phyloP scores from a whole-genome alignment of 2,329 filamentous ascomycete species.

The Ramichloridium luteum region DNA sequence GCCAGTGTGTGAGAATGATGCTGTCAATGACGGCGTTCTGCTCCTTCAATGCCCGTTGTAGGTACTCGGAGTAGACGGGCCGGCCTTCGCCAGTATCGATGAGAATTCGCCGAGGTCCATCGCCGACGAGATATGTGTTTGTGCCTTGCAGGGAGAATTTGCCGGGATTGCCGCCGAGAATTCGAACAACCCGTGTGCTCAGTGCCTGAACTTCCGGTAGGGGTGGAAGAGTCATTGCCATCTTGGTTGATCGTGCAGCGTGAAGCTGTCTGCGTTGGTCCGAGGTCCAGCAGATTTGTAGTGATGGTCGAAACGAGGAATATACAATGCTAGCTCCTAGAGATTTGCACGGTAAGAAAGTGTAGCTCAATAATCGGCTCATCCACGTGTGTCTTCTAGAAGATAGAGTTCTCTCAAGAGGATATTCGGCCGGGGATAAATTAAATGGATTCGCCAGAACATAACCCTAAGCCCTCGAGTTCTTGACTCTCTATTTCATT shows the following conservation, averaged over 20 bases:
- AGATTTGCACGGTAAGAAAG: too few relatives aligned
- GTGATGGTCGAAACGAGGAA: too few relatives aligned
- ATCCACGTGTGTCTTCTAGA: too few relatives aligned
- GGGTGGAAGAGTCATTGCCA: slow-evolving; percentile 36
- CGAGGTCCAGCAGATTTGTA: too few relatives aligned
- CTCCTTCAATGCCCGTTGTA: slow-evolving; percentile 51
- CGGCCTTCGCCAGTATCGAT: slow-evolving; percentile 84
- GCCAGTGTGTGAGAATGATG: slow-evolving; percentile 82
- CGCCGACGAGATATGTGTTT: slow-evolving; percentile 88
- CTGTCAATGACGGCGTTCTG: slow-evolving; percentile 58
- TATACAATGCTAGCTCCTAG: too few relatives aligned
- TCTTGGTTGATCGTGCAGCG: too few relatives aligned
- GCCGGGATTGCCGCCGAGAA: slow-evolving; percentile 81
- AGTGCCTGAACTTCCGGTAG: slow-evolving; percentile 67
- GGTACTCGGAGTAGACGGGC: slow-evolving; percentile 55
- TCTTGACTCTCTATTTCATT: too few relatives aligned
- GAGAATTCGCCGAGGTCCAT: slow-evolving; percentile 59
- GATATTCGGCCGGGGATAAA: too few relatives aligned
- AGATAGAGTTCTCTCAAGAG: too few relatives aligned
- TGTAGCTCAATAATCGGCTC: not conserved
- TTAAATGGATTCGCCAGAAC: too few relatives aligned
- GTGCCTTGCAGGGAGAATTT: slow-evolving; percentile 71
- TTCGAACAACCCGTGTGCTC: slow-evolving; percentile 65
- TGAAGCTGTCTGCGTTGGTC: too few relatives aligned
- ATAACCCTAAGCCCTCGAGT: too few relatives aligned